Evolutionary conservation across 2,329 filamentous ascomycete genomes (phyloP), one percentile per base, ranked within the genome.

Genomic region (Aspergillus sp.): DNA sequence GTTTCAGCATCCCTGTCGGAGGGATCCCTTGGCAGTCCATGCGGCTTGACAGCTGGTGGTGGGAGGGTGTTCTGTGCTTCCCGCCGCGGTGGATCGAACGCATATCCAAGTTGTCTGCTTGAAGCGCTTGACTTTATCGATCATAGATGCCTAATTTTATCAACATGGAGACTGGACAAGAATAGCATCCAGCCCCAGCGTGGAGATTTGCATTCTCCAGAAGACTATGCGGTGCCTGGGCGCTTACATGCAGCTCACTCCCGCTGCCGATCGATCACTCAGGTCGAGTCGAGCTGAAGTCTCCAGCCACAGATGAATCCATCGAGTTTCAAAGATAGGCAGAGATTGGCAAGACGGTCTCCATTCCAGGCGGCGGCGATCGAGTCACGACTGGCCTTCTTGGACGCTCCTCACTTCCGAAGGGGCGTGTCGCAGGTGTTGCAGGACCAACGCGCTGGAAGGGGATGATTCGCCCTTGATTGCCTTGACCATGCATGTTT

Each of bases 1-100:
- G 63, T 65, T 65, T 65, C 63, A 65, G 51, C 53, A 56, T 51
- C 58, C 50, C 54, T 53, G 41, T 52, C 51, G 47, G 56, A 54
- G 52, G 50, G 55, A 49, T 50, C 30, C 11, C 52, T 33, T 30
- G 46, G 41, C 33, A 44, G 51, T 33, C 39, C 40, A 42, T 45
- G 48, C 44, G 39, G n/a, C 24, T 50, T 45, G 45, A 40, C 33
- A 27, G 48, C 34, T 45, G 41, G 34, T 27, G n/a, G 48, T 42
- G 22, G 30, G 47, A 61, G 20, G 20, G 20, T 20, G 62, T 68
- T 70, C 72, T 72, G 67, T 62, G 68, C 60, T 41, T 41, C 45
- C 37, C 15, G 51, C 51, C 44, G 34, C 13, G 37, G 34, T 56
- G 52, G 44, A 54, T 19, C 13, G 45, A 50, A 44, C 53, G 11